A percentile compares a stretch with the other conserved stretches of the same genome.
These are phyloP conservation scores for Pythium chondricola DNA, from an alignment of 352 stramenopile species.

Conservation along the genomic window DNA sequence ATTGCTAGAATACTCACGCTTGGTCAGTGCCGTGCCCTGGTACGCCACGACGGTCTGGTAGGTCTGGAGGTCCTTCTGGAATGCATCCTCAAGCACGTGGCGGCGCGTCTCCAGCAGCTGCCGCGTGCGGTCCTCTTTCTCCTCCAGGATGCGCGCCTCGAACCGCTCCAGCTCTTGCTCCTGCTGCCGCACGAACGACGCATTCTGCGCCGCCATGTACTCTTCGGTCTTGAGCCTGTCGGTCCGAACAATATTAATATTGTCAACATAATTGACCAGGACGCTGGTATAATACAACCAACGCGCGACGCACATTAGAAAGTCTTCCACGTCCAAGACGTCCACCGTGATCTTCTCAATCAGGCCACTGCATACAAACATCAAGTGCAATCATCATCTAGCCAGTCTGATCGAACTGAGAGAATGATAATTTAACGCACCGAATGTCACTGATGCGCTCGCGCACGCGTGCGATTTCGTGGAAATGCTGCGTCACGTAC, in stretches of 20 bases:
- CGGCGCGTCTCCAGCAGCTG: slow-evolving; percentile 51
- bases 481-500: slow-evolving; percentile 59
- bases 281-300: too few species aligned
- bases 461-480: slow-evolving; percentile 45
- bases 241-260: too few species aligned
- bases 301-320: slow-evolving; percentile 32
- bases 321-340: slow-evolving; percentile 60
- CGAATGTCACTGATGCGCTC: slow-evolving; percentile 45
- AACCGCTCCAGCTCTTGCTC: slow-evolving; percentile 75
- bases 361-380: slow-evolving; percentile 17
- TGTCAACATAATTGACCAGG: too few species aligned
- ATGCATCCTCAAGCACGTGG: slow-evolving; percentile 49
- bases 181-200: slow-evolving; percentile 53
- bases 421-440: slow-evolving; percentile 7
- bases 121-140: slow-evolving; percentile 58
- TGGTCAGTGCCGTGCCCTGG: slow-evolving; percentile 25
- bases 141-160: slow-evolving; percentile 46
- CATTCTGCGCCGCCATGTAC: slow-evolving; percentile 65
- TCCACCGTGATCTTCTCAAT: slow-evolving; percentile 57
- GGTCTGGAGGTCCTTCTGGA: slow-evolving; percentile 70
- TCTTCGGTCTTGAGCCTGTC: slow-evolving; percentile 60
- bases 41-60: slow-evolving; percentile 72
- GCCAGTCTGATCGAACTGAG: too few species aligned
- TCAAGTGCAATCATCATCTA: too few species aligned
- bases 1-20: slow-evolving; percentile 3